Conservation (phyloP, 2,329 filamentous ascomycete genomes). For the Fusarium sp. region DNA sequence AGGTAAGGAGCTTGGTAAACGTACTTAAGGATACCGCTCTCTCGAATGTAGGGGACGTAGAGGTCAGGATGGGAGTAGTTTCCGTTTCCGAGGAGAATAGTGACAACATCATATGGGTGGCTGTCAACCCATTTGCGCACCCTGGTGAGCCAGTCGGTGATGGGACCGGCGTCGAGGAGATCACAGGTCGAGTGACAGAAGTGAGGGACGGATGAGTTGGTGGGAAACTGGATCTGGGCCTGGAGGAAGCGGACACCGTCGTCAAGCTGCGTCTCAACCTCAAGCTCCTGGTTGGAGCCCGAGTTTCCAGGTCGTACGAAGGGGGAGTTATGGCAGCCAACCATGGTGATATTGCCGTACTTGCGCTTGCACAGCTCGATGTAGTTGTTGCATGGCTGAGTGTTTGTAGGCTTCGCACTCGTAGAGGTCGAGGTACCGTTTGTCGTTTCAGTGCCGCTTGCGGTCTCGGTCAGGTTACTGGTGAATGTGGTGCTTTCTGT, state of each 20-base stretch:
- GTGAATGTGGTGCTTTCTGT: constrained; percentile 45
- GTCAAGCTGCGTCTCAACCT: constrained; percentile 77
- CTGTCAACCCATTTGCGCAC: constrained; percentile 78
- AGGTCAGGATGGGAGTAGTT: constrained; percentile 73
- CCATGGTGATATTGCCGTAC: constrained; percentile 84
- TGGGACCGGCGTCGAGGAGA: constrained; percentile 82
- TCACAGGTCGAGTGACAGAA: constrained; percentile 90
- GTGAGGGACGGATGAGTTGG: constrained; percentile 65
- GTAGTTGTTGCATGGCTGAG: constrained; percentile 82
- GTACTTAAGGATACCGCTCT: constrained; percentile 77
- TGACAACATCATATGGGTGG: constrained; percentile 89
- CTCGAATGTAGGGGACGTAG: constrained; percentile 76
- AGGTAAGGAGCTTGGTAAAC: constrained; percentile 77
- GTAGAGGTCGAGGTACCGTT: constrained; percentile 47
- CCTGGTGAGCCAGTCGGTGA: constrained; percentile 75
- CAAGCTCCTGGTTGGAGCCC: constrained; percentile 78
- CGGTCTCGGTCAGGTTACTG: constrained; percentile 55
- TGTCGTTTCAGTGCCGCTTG: constrained; percentile 50
- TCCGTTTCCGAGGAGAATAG: constrained; percentile 85
- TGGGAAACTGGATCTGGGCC: constrained; percentile 70
- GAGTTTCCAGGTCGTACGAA: constrained; percentile 77
- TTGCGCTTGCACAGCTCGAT: constrained; percentile 79
- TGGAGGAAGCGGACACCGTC: constrained; percentile 77
- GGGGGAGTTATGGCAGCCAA: constrained; percentile 84
- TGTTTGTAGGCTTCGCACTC: constrained; percentile 68